Conservation (phyloP, 1,284 basidiomycete species). For the Singerocomus inundabilis region DNA sequence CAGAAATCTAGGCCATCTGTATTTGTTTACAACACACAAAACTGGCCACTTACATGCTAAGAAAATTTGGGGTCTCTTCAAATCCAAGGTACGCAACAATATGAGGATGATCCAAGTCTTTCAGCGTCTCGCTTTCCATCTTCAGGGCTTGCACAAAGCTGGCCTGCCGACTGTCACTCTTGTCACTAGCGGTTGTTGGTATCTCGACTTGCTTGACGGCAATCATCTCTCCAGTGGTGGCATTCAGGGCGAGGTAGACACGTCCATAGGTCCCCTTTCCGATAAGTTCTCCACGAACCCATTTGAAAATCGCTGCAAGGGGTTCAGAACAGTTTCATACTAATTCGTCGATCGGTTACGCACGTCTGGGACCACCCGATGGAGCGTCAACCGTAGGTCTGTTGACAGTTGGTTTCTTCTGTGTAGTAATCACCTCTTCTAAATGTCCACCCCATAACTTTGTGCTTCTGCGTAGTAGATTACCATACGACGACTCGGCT, state of each 20-base stretch:
- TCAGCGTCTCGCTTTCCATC: conserved; percentile 92
- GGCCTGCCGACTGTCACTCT: conserved; percentile 82
- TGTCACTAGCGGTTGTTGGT: conserved; percentile 87
- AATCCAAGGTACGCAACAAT: conserved; percentile 99
- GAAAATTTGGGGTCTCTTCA: conserved; percentile 85
- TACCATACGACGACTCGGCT: conserved; percentile 46
- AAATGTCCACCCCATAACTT: conserved; percentile 95
- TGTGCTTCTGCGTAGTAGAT: conserved; percentile 76
- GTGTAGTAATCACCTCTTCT: conserved; percentile 84
- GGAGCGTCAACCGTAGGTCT: conserved; percentile 52
- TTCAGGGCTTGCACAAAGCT: conserved; percentile 90
- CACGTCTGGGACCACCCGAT: conserved; percentile 61
- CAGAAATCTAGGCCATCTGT: conserved; percentile 67
- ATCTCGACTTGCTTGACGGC: conserved; percentile 99
- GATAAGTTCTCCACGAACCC: conserved; percentile 97
- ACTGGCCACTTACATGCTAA: conserved; percentile 79
- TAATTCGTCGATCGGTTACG: conserved; percentile 33
- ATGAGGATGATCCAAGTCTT: conserved; percentile 95
- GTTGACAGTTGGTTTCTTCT: conserved; percentile 48
- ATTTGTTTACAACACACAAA: conserved; percentile 1
- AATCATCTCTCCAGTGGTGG: conserved; percentile 99
- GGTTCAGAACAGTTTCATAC: conserved; percentile 18
- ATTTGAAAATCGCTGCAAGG: conserved; percentile 84
- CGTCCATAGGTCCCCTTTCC: conserved; percentile 96
- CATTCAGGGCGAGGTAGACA: conserved; percentile 95